phyloP scores from a whole-genome alignment of 164 flowering plant genomes.

The Nymphaea colorata region DNA sequence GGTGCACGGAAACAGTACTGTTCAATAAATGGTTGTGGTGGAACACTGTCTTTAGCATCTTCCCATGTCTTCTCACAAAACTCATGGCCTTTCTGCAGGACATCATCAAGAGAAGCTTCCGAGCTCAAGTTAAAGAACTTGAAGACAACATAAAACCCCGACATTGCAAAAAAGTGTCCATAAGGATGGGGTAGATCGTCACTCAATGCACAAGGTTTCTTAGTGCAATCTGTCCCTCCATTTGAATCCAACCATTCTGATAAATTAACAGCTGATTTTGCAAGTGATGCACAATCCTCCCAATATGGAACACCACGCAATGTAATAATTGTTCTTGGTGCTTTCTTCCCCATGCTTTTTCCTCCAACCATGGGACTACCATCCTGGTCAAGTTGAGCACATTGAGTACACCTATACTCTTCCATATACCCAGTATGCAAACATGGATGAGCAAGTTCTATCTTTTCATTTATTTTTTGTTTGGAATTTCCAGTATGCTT shows the following conservation, averaged over 20 bases:
- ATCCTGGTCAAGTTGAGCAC: conserved; percentile 37
- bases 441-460: conserved; percentile 78
- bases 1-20: conserved; percentile 99
- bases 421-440: conserved; percentile 74
- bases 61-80: conserved; percentile 82
- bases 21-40: conserved; percentile 90
- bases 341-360: conserved; percentile 27
- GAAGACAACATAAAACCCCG: conserved; percentile 93
- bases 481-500: conserved; percentile 20
- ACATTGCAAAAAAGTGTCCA: conserved; percentile 83
- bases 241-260: conserved; percentile 73
- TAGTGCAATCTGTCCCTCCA: conserved; percentile 68
- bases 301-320: conserved; percentile 77
- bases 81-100: conserved; percentile 69
- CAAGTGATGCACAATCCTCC: conserved; percentile 72
- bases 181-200: conserved; percentile 53
- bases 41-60: conserved; percentile 69
- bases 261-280: conserved; percentile 67
- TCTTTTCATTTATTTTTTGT: conserved; percentile 35
- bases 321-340: conserved; percentile 35
- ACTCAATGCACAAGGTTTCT: conserved; percentile 81
- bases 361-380: conserved; percentile 39
- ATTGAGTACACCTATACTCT: conserved; percentile 53
- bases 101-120: conserved; percentile 77
- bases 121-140: conserved; percentile 73